Base-by-base conservation (phyloP, 2,329 filamentous ascomycete species). In the Sclerotinia glacialis region DNA sequence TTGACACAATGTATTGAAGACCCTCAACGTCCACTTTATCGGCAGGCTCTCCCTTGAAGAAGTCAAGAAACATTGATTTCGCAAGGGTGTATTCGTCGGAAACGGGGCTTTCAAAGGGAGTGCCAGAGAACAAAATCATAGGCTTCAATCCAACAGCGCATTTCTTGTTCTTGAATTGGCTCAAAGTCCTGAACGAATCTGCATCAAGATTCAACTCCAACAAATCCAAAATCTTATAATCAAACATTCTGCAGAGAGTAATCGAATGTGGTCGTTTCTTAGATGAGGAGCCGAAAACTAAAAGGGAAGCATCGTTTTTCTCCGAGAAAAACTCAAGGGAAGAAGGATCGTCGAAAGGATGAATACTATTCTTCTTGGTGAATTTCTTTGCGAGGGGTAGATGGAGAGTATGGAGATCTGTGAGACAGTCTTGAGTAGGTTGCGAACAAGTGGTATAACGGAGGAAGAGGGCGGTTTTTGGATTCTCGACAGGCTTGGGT, bases 261-360 rank as follows among this genome's bases (percentile, higher is more conserved):
- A 99, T 78, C 69, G 89, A 89, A 79, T 99, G 93, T 6, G 93
- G 93, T n/a, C 95, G 85, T 84, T 98, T 99, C 85, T 98, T 99
- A 78, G 86, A 92, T 78, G 89, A 90, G 77, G 86, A 89, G 63
- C 89, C 93, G 74, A 96, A 96, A 71, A 95, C 85, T 71, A 97
- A 84, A 58, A 97, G 82, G 55, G 88, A 90, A 75, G 91, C 89
- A 78, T 99, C 95, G 80, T 99, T 99, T 83, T 98, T 99, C 77
- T 93, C 89, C 70, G 90, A 89, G 82, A 99, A 93, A 82, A 99
- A 99, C 80, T 97, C 92, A 72, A 98, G 85, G 64, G 90, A 94
- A 37, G 89, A 83, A 70, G 90, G 82, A 77, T 96, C 93, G 78
- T 97, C 94, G 79, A 99, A 99, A 2, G 95, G 95, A 79, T 95